These are phyloP conservation scores for Aureobasidium sp. DNA, from an alignment of 2,329 filamentous ascomycete genomes.

Conservation along the genomic window DNA sequence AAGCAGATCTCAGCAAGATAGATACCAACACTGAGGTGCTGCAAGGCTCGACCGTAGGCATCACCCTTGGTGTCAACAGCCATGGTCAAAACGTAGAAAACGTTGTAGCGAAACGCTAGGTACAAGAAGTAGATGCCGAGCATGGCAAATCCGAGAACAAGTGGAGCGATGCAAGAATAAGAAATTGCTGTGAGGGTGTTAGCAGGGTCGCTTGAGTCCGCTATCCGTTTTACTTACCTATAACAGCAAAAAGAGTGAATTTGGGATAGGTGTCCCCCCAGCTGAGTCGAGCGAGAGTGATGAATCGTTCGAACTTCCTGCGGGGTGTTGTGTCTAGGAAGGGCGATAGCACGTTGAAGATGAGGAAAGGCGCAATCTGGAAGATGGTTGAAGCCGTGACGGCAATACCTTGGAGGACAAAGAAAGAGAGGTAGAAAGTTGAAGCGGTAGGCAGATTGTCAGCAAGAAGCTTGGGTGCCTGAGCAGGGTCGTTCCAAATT, in stretches of 20 bases:
- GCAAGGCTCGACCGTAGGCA: conserved; percentile 37
- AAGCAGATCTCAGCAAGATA: conserved; percentile 41
- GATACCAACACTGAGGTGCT: conserved; percentile 39
- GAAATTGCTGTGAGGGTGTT: conserved; percentile 29
- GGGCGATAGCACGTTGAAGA: conserved; percentile 25
- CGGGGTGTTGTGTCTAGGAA: conserved; percentile 36
- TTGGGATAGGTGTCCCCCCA: conserved; percentile 23
- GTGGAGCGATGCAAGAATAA: conserved; percentile 41
- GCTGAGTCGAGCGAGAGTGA: conserved; percentile 33
- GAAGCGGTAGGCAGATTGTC: conserved; percentile 30
- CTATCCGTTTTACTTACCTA: conserved; percentile 18
- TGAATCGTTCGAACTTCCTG: conserved; percentile 38
- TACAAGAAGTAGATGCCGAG: conserved; percentile 40
- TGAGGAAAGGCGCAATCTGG: conserved; percentile 25
- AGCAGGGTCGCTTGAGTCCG: not conserved
- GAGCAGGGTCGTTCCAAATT: conserved; percentile 26
- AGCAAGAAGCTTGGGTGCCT: conserved; percentile 26
- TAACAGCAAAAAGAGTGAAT: too few species aligned
- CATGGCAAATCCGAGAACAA: conserved; percentile 39
- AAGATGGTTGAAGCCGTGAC: conserved; percentile 24
- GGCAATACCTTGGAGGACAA: conserved; percentile 30
- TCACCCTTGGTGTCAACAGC: conserved; percentile 38
- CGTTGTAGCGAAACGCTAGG: conserved; percentile 42
- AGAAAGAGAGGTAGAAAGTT: conserved; percentile 34
- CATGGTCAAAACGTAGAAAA: conserved; percentile 41